These are phyloP conservation scores for Russula virescens DNA, from an alignment of 768 basidiomycete species.

Conservation along the genomic window DNA sequence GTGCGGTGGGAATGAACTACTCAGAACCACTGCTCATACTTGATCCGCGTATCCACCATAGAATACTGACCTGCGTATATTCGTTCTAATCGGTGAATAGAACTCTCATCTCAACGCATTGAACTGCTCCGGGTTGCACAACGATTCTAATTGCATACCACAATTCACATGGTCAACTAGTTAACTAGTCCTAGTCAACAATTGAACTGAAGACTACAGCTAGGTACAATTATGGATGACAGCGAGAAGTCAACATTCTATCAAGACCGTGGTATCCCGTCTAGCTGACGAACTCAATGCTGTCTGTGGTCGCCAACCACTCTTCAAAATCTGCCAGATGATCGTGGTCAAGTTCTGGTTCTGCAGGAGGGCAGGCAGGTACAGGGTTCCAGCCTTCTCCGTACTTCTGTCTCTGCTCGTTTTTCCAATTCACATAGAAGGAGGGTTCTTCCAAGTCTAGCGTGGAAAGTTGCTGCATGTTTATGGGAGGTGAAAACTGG, in stretches of 20 bases:
- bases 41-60: background rate
- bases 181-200: background rate
- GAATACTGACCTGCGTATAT: background rate
- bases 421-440: conserved; percentile 16
- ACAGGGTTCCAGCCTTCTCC: conserved; percentile 16
- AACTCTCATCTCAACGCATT: background rate
- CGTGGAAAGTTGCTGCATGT: background rate
- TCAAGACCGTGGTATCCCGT: background rate
- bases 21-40: background rate
- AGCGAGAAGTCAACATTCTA: background rate
- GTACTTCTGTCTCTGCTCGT: conserved; percentile 6
- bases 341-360: conserved; percentile 31
- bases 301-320: conserved; percentile 21
- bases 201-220: background rate
- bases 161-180: background rate
- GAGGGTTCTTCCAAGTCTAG: conserved; percentile 14
- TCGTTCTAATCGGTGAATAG: background rate
- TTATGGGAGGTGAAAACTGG: background rate
- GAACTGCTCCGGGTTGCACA: background rate
- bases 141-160: background rate
- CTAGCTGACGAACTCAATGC: conserved; percentile 16
- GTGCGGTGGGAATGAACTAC: conserved; percentile 2
- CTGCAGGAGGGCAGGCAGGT: background rate
- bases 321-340: conserved; percentile 57
- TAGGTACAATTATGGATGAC: background rate